Base-by-base conservation (phyloP, 768 basidiomycete genomes). In the Chlorophyllum brunneum region DNA sequence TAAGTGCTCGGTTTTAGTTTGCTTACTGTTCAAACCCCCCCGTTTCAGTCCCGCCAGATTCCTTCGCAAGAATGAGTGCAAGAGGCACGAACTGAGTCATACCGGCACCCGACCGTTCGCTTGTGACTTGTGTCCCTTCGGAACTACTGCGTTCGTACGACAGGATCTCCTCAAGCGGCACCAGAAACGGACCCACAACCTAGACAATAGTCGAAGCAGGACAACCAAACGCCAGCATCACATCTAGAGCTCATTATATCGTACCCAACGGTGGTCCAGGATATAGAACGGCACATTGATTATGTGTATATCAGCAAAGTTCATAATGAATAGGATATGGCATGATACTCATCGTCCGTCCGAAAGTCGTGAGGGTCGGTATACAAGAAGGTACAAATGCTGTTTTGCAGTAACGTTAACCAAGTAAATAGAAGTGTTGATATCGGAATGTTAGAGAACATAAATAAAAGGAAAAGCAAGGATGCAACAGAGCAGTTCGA, bases 61-160 rank as follows among this genome's bases (percentile, higher is more conserved):
- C 68, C 62, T 86, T 54, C 81, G 86, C 54, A 87, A 83, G 64
- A 87, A 88, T 59, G 86, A 88, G 62, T 86, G 83, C 69, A 87
- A 86, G 62, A 79, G 86, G 23, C 86, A 88, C 55, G 84, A 86
- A 63, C 72, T 80, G 11, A 81, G 79, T 54, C 86, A 88, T 59
- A 77, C 70, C 9, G 81, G 80, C 11, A 56, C 65, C 34, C 77
- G 82, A 54, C 85, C 85, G 5, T 86, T 78, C 56, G 67, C 69
- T 18, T 88, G 86, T 54, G 59, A 72, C 44, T 66, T 81, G 33
- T 88, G 86, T 49, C 68, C 73, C 5, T 59, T 57, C 26, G 68
- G 68, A 2, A 72, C 71, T 36, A 72, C 76, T 50, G 74, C 76
- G 27, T 88, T 86, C 52, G 80, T 80, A 40, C 79, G 86, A 37